A percentile compares a stretch with the other conserved stretches of the same genome.
Conservation (phyloP, 2,329 filamentous ascomycete genomes). For the Leptographium galeiforme region DNA sequence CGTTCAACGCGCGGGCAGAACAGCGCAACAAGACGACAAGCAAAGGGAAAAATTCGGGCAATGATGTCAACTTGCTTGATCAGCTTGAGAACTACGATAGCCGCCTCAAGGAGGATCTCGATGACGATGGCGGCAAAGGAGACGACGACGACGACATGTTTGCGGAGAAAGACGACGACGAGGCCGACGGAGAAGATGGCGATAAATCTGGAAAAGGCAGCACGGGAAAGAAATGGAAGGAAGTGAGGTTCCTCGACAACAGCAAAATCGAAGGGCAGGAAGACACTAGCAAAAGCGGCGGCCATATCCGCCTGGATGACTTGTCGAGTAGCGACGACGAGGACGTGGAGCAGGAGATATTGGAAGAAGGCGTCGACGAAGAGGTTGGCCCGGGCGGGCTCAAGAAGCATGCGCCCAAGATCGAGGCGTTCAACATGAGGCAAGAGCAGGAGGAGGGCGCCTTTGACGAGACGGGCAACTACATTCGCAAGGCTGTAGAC, state of each 20-base stretch:
- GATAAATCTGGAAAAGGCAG: slow-evolving; percentile 8
- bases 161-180: slow-evolving; percentile 44
- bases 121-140: slow-evolving; percentile 14
- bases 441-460: slow-evolving; percentile 81
- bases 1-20: slow-evolving; percentile 63
- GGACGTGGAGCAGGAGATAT: slow-evolving; percentile 56
- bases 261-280: slow-evolving; percentile 69
- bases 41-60: slow-evolving; percentile 11
- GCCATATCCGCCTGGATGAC: slow-evolving; percentile 51
- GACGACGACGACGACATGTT: slow-evolving; percentile 71
- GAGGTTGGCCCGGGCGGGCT: slow-evolving; percentile 83
- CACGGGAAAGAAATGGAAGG: slow-evolving; percentile 42
- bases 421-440: slow-evolving; percentile 93
- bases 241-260: slow-evolving; percentile 46
- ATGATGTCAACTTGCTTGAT: slow-evolving; percentile 34
- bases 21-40: slow-evolving; percentile 24
- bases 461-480: slow-evolving; percentile 88
- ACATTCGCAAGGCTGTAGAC: slow-evolving; percentile 75
- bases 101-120: slow-evolving; percentile 20
- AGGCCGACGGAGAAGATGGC: slow-evolving; percentile 38
- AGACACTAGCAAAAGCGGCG: slow-evolving; percentile 56
- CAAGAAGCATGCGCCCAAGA: slow-evolving; percentile 83
- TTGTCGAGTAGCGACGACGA: slow-evolving; percentile 45
- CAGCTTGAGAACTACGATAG: slow-evolving; percentile 41
- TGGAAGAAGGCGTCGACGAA: slow-evolving; percentile 68